Evolutionary conservation across 2,329 filamentous ascomycete species (phyloP), one percentile per base, ranked within the genome.

Genomic region (Teratosphaeria pseudoeucalypti): DNA sequence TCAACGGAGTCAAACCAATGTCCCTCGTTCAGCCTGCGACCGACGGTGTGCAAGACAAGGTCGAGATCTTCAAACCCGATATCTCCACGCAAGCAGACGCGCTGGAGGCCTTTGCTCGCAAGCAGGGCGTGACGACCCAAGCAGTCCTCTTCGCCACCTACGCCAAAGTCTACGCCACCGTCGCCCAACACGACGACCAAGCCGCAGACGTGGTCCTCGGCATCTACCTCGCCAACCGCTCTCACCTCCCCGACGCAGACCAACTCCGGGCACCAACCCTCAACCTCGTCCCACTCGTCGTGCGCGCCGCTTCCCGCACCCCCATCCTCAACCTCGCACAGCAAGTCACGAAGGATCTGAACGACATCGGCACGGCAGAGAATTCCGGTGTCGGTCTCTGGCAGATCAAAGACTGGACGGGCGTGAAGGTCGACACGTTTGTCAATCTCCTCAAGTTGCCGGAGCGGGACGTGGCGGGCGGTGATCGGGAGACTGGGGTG

Each of bases 191-290:
- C 5, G 26, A 53, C 2, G n/a, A 57, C 4, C 29, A 57, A 5
- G 60, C 57, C 6, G 43, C 68, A 6, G 76, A 82, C 47, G 72
- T 89, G 1, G 74, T 90, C 0, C 80, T 96, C 56, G 92, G 91
- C 1, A 74, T 96, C 26, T 96, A 96, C 71, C 81, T 95, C 9
- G 89, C 90, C 52, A 95, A 95, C 70, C 82, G 90, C 57, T 79
- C 81, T 0, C 76, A 81, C 11, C 73, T 80, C 9, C 75, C 80
- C 2, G 75, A 79, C 2, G 70, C 84, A 1, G 75, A 82, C 2
- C 70, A 76, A 0, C 75, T 82, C 2, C 65, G 80, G 0, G 85
- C 84, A 34, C 91, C 92, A 0, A 94, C 89, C 0, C 78, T 96
- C 23, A 92, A 88, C 64, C 78, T 96, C 3, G 80, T 95, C 1